Percentiles rank a stretch among this genome's conserved stretches.
Conservation (phyloP, 2,329 filamentous ascomycete genomes). For the Aureobasidium namibiae region DNA sequence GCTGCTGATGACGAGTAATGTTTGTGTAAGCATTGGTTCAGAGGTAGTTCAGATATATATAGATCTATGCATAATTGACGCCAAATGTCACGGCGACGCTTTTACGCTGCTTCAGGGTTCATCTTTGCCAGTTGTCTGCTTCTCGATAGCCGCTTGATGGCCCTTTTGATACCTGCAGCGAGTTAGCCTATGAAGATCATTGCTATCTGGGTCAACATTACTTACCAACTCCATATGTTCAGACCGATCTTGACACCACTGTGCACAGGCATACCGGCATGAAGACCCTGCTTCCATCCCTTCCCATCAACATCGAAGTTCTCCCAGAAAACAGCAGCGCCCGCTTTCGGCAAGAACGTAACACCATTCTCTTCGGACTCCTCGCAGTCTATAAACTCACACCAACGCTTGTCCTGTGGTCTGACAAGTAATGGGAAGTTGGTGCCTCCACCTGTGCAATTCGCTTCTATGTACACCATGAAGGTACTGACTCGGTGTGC, state of each 20-base stretch:
- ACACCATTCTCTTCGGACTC: constrained; percentile 34
- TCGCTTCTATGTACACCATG: constrained; percentile 51
- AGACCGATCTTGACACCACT: constrained; percentile 51
- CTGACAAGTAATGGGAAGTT: constrained; percentile 47
- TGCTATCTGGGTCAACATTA: neutral
- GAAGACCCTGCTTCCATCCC: constrained; percentile 52
- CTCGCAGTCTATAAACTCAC: constrained; percentile 49
- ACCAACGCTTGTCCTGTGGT: constrained; percentile 43
- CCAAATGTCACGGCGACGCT: neutral
- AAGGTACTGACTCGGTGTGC: constrained; percentile 45
- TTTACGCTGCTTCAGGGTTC: neutral
- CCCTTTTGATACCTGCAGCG: constrained; percentile 26
- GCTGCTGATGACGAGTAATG: neutral
- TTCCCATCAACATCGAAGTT: constrained; percentile 49
- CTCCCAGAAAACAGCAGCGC: constrained; percentile 56
- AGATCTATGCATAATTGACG: neutral
- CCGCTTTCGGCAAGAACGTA: constrained; percentile 49
- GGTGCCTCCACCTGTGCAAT: constrained; percentile 51
- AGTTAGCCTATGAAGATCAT: neutral
- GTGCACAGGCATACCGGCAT: constrained; percentile 51
- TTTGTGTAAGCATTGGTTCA: neutral
- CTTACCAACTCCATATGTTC: constrained; percentile 58
- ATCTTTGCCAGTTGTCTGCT: neutral
- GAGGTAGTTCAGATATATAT: neutral
- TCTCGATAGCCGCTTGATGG: neutral